Evolutionary conservation across 768 basidiomycete species (phyloP), one percentile per base, ranked within the genome.

Genomic region (Boletus edulis): DNA sequence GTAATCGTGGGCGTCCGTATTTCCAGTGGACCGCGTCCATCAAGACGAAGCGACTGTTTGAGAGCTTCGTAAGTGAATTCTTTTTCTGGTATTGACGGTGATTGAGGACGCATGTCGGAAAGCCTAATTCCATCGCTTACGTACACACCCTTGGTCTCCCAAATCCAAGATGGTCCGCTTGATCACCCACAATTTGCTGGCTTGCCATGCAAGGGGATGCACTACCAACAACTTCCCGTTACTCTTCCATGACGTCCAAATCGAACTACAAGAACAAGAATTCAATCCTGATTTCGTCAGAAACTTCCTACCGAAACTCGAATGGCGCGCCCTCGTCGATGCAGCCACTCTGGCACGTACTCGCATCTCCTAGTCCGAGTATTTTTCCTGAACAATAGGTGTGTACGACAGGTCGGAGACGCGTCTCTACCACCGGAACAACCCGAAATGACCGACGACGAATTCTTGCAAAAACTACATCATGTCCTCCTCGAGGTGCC

Each of bases 131-230:
- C n/a, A n/a, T n/a, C n/a, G n/a, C n/a, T n/a, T n/a, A n/a, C n/a
- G n/a, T n/a, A n/a, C n/a, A n/a, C n/a, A n/a, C n/a, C n/a, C 20
- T 5, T 34, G 7, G n/a, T n/a, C n/a, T n/a, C 27, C n/a, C 15
- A 14, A 45, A 13, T 22, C 7, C 17, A 38, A 32, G 20, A 94
- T 94, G 93, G 93, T 97, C 65, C 87, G 94, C 48, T 78, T 97
- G 12, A 91, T 98, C 69, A 96, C 95, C 0, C 95, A 98, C 75
- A 97, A n/a, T n/a, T n/a, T n/a, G n/a, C n/a, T n/a, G n/a, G n/a
- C n/a, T n/a, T n/a, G n/a, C n/a, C n/a, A n/a, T n/a, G n/a, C 85
- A 54, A 93, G 91, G 67, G 86, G 87, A 54, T 99, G 96, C 81
- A 91, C 82, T 13, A 78, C 88, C 17, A 91, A 96, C 76, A 98